A percentile compares a stretch with the other conserved stretches of the same genome.
These are phyloP conservation scores for Ogataea salicorniae DNA, from an alignment of 805 yeast species.

Conservation along the genomic window DNA sequence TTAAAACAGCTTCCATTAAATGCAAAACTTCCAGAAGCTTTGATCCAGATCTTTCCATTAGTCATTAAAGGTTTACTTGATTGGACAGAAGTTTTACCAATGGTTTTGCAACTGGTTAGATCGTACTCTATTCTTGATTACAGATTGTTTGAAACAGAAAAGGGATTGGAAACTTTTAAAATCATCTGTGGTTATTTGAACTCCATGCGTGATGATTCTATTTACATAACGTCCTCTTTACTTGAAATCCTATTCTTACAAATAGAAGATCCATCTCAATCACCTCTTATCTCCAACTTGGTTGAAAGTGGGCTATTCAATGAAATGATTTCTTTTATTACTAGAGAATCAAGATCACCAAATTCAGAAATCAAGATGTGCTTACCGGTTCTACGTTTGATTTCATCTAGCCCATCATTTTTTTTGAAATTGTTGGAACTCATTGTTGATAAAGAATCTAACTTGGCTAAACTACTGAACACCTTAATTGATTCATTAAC, in stretches of 20 bases:
- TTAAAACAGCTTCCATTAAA: constrained; percentile 53
- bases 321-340: constrained; percentile 36
- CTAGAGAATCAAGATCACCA: constrained; percentile 40
- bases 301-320: constrained; percentile 42
- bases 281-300: constrained; percentile 22
- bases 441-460: constrained; percentile 24
- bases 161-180: constrained; percentile 39
- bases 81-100: constrained; percentile 70
- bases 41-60: constrained; percentile 44
- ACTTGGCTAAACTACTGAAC: constrained; percentile 13
- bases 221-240: constrained; percentile 48
- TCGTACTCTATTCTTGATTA: constrained; percentile 54
- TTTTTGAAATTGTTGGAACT: constrained; percentile 32
- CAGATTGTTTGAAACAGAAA: constrained; percentile 33
- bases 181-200: constrained; percentile 49
- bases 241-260: constrained; percentile 46
- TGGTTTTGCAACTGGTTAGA: constrained; percentile 55
- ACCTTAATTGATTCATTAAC: constrained; percentile 22
- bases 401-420: constrained; percentile 30
- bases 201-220: constrained; percentile 67
- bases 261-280: constrained; percentile 15
- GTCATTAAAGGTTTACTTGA: constrained; percentile 55
- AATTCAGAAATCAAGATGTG: constrained; percentile 37
- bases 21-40: constrained; percentile 29
- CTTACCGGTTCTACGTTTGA: constrained; percentile 36